These are phyloP conservation scores for Cenchrus purpureus DNA, from an alignment of 176 grass and related monocot genomes.

Conservation along the genomic window DNA sequence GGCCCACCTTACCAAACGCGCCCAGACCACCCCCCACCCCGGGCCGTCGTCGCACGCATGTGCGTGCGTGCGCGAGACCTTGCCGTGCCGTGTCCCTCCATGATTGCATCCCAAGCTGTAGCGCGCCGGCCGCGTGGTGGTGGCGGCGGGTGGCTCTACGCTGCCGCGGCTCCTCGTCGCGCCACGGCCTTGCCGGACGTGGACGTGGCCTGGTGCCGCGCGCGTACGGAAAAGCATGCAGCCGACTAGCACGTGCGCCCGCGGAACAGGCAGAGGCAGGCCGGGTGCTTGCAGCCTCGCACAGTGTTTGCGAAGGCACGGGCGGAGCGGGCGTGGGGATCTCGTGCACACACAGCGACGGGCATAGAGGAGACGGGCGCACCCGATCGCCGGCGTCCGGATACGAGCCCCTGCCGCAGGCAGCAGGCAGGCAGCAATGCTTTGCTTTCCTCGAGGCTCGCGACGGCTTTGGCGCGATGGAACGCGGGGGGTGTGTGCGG, in stretches of 20 bases:
- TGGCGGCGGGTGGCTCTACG: no score
- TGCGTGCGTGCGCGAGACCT: background rate
- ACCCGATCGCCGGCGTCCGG: background rate
- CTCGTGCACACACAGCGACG: background rate
- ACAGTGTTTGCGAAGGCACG: background rate
- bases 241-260: background rate
- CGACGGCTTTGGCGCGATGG: constrained; percentile 37
- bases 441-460: constrained; percentile 34
- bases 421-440: background rate
- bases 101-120: background rate
- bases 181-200: no score
- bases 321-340: background rate
- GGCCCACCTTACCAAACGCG: no score
- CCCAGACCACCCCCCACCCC: background rate
- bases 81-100: background rate
- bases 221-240: constrained; percentile 1
- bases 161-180: no score
- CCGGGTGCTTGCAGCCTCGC: background rate
- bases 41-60: background rate
- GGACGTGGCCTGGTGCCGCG: no score
- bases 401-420: constrained; percentile 3
- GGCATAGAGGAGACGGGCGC: background rate
- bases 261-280: background rate
- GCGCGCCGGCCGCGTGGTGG: background rate
- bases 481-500: constrained; percentile 12